These are phyloP conservation scores for Periconia sp. DNA, from an alignment of 2,329 filamentous ascomycete genomes.

Conservation along the genomic window DNA sequence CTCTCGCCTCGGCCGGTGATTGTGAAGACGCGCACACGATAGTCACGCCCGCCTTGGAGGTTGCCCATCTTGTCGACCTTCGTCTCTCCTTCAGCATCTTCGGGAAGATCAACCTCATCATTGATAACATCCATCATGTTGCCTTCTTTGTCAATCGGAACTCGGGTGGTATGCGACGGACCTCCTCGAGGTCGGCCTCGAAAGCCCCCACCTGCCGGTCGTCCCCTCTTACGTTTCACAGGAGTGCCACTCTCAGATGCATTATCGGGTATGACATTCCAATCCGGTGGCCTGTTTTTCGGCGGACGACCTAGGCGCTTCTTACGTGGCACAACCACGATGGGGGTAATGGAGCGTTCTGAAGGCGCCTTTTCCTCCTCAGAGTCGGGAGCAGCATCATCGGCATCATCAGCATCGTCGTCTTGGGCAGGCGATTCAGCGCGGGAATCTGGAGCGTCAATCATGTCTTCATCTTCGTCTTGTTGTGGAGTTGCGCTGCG, in stretches of 20 bases:
- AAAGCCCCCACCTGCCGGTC: slow-evolving; percentile 61
- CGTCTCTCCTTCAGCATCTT: slow-evolving; percentile 85
- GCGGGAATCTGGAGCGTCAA: slow-evolving; percentile 40
- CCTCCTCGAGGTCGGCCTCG: slow-evolving; percentile 77
- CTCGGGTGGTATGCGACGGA: slow-evolving; percentile 77
- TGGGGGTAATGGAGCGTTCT: slow-evolving; percentile 52
- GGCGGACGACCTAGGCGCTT: slow-evolving; percentile 81
- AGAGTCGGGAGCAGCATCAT: slow-evolving; percentile 56
- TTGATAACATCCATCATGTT: slow-evolving; percentile 88
- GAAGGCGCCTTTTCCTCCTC: slow-evolving; percentile 52
- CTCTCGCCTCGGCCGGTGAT: slow-evolving; percentile 82
- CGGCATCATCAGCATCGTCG: slow-evolving; percentile 51
- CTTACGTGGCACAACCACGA: slow-evolving; percentile 69
- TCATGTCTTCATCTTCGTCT: slow-evolving; percentile 43
- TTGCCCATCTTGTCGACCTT: slow-evolving; percentile 93
- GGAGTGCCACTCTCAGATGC: slow-evolving; percentile 57
- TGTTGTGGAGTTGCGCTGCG: slow-evolving; percentile 44
- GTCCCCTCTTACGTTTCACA: slow-evolving; percentile 55
- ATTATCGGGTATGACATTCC: slow-evolving; percentile 62
- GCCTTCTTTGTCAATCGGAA: slow-evolving; percentile 91
- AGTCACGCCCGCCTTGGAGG: slow-evolving; percentile 83
- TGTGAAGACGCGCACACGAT: slow-evolving; percentile 94
- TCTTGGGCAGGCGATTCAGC: slow-evolving; percentile 53
- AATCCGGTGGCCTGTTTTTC: slow-evolving; percentile 82
- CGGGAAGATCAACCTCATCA: slow-evolving; percentile 88